Base-by-base conservation (phyloP, 2,329 filamentous ascomycete species). In the Arachnopeziza araneosa region DNA sequence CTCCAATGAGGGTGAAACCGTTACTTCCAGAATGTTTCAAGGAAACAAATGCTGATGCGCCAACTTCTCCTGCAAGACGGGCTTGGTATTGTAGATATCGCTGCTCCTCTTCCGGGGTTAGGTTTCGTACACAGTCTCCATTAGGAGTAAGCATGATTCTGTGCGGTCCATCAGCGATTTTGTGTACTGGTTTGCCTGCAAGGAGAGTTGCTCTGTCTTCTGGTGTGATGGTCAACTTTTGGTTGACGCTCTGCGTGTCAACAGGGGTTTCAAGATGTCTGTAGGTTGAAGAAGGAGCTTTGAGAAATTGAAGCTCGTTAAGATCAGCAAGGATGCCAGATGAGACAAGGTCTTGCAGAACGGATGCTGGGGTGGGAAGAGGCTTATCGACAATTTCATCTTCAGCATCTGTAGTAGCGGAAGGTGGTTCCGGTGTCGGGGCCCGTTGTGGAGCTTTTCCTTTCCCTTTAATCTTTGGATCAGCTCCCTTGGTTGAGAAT, bases 141-240 rank as follows among this genome's bases (percentile, higher is more conserved):
- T 88, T 86, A 0, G 89, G 88, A 0, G 89, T 92, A 56, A 93
- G 83, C 66, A 93, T 80, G 64, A 89, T 85, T 24, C 87, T 81
- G 71, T 82, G 62, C 72, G 61, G 80, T 58, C 84, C 85, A 63
- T 88, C 85, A 1, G 85, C 77, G 49, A 85, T 74, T 71, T 87
- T 88, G 61, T 80, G 82, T 9, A 88, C 83, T 12, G 83, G 76
- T 62, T 80, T 78, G 54, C 84, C 85, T 1, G 79, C 76, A n/a
- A 80, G 76, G 7, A 88, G 76, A 2, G 77, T 72, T 17, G 78
- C 75, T 30, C 85, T 79, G 62, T 88, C 85, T 52, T 84, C 78
- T 51, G 79, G 77, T 1, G 75, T 78, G 48, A 84, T 77, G 24
- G 79, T 77, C 12, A 77, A 73, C 69, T 81, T 82, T 9, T 68